These are phyloP conservation scores for Alternaria consortialis DNA, from an alignment of 2,329 filamentous ascomycete genomes.

Conservation along the genomic window DNA sequence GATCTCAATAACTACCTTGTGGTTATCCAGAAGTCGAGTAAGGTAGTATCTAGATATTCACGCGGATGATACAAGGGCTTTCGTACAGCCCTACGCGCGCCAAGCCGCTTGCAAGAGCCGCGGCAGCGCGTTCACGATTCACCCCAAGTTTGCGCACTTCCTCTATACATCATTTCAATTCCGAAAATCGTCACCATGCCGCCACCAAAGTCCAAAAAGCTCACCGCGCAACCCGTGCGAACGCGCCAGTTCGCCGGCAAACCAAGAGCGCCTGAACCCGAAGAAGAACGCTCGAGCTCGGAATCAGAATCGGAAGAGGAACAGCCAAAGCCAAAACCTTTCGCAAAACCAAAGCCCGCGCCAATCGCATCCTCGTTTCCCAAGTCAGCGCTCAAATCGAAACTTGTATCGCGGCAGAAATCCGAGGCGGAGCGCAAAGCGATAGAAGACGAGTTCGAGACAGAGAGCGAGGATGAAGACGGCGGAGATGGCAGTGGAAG, in stretches of 20 bases:
- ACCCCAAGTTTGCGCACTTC: constrained; percentile 1
- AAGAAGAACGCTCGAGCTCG: constrained; percentile 51
- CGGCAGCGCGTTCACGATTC: constrained; percentile 9
- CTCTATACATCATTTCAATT: constrained; percentile 1
- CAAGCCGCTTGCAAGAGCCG: constrained; percentile 20
- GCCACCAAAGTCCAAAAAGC: constrained; percentile 70
- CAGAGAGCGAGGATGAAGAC: constrained; percentile 56
- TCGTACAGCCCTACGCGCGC: constrained; percentile 7
- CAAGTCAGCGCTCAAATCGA: constrained; percentile 54
- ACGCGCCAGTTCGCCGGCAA: constrained; percentile 89
- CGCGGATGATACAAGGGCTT: neutral
- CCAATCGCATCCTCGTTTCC: constrained; percentile 58
- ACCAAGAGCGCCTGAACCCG: constrained; percentile 56
- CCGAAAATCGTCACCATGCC: constrained; percentile 56
- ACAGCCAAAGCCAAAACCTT: constrained; percentile 55
- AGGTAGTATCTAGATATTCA: neutral
- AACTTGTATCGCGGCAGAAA: constrained; percentile 53
- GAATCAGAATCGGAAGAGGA: constrained; percentile 62
- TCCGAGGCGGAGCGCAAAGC: constrained; percentile 42
- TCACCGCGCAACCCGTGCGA: constrained; percentile 89
- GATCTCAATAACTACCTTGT: neutral
- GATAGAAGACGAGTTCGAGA: constrained; percentile 67
- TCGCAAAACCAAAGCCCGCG: constrained; percentile 49
- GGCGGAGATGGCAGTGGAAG: constrained; percentile 31
- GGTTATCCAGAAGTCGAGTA: neutral